Percentiles rank a stretch among this genome's conserved stretches.
Conservation (phyloP, 2,329 filamentous ascomycete species). For the Paraphoma chrysanthemicola region DNA sequence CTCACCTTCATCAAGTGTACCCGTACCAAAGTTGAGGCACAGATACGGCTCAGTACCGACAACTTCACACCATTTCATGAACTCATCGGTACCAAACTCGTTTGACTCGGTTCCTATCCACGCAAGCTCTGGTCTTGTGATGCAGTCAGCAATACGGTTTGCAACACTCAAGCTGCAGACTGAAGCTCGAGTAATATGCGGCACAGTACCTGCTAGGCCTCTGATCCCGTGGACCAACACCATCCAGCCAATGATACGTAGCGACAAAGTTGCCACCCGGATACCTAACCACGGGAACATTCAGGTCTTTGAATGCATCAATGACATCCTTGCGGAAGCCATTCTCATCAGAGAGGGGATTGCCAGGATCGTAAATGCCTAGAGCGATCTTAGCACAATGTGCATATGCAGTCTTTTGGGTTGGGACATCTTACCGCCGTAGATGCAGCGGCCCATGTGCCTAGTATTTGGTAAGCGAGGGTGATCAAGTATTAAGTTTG, state of each 20-base stretch:
- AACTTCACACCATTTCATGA: conserved; percentile 79
- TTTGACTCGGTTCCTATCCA: conserved; percentile 81
- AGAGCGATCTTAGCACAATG: background rate
- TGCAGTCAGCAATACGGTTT: background rate
- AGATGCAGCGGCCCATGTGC: conserved; percentile 90
- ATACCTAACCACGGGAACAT: conserved; percentile 79
- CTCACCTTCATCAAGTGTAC: conserved; percentile 60
- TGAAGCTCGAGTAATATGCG: background rate
- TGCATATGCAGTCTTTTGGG: background rate
- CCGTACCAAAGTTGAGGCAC: conserved; percentile 82
- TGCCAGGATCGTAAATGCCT: conserved; percentile 81
- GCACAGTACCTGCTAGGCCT: conserved; percentile 62
- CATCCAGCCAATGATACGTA: conserved; percentile 86
- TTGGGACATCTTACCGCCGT: conserved; percentile 57
- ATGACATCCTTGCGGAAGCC: conserved; percentile 84
- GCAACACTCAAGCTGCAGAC: background rate
- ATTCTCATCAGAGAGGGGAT: conserved; percentile 73
- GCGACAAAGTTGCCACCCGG: conserved; percentile 86
- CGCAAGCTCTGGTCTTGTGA: conserved; percentile 71
- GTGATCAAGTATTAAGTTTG: conserved; percentile 6
- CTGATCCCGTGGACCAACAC: conserved; percentile 74
- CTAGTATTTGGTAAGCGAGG: conserved; percentile 52
- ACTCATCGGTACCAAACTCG: conserved; percentile 84
- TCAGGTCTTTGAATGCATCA: conserved; percentile 73
- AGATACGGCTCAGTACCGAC: conserved; percentile 81